These are phyloP conservation scores for Persicaria tinctoria DNA, from an alignment of 148 eudicot species.

Conservation along the genomic window DNA sequence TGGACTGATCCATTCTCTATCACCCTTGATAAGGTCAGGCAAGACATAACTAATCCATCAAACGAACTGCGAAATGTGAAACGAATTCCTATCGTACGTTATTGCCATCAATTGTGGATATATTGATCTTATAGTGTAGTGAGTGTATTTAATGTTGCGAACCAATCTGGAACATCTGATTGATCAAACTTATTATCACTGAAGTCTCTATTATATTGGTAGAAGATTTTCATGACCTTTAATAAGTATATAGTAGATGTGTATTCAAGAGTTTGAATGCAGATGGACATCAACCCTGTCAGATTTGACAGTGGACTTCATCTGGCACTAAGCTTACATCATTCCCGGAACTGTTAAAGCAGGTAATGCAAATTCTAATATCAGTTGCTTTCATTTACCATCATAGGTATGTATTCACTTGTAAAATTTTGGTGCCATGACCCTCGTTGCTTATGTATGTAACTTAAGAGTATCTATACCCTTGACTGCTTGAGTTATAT, in stretches of 20 bases:
- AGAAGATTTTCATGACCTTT: neutral
- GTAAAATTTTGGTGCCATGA: too few species aligned
- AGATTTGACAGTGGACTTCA: constrained; percentile 58
- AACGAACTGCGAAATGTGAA: neutral
- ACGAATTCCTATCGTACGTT: neutral
- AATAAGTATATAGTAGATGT: neutral
- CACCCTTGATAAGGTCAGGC: constrained; percentile 32
- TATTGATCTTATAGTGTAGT: constrained; percentile 70
- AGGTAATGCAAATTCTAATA: neutral
- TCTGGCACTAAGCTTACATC: neutral
- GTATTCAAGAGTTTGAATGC: constrained; percentile 10
- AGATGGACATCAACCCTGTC: constrained; percentile 62
- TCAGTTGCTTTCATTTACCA: neutral
- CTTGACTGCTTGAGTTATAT: too few species aligned
- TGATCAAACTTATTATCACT: constrained; percentile 65
- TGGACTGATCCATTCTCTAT: constrained; percentile 60
- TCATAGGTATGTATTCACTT: neutral
- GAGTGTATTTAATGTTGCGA: constrained; percentile 57
- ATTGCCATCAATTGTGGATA: neutral
- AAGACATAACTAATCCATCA: neutral
- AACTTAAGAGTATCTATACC: too few species aligned
- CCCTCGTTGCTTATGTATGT: too few species aligned
- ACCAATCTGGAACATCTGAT: constrained; percentile 78
- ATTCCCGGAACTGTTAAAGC: constrained; percentile 2
- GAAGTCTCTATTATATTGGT: constrained; percentile 67